phyloP scores from a whole-genome alignment of 2,329 filamentous ascomycete genomes.

The Mollisiaceae sp. region DNA sequence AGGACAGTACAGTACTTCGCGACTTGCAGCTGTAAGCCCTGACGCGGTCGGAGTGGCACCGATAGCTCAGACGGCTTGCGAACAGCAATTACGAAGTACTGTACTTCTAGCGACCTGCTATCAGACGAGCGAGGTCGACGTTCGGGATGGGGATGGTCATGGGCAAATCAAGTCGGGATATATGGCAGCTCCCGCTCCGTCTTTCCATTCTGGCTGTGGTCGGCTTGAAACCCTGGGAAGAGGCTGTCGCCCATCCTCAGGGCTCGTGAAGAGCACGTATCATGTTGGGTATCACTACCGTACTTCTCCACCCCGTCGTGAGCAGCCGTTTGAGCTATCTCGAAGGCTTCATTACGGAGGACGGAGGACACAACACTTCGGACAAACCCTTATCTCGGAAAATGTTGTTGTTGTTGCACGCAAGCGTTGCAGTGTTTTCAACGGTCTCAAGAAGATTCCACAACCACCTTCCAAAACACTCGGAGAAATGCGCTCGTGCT shows the following conservation, averaged over 20 bases:
- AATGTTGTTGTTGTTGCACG: background rate
- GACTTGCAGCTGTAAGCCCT: no score
- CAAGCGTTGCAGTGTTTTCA: constrained; percentile 7
- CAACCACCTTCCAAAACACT: background rate
- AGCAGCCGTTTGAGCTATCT: background rate
- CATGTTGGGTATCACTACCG: constrained; percentile 2
- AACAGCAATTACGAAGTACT: no score
- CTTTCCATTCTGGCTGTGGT: constrained; percentile 27
- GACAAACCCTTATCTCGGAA: constrained; percentile 6
- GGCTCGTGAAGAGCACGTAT: background rate
- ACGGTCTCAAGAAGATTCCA: constrained; percentile 11
- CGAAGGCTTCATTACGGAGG: background rate
- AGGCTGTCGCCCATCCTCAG: background rate
- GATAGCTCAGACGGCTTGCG: background rate
- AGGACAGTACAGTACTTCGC: no score
- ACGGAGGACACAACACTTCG: background rate
- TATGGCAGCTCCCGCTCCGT: constrained; percentile 19
- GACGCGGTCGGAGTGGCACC: background rate
- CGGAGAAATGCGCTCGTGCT: background rate
- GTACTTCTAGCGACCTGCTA: constrained; percentile 1
- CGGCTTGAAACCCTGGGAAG: background rate
- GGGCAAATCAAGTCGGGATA: constrained; percentile 6
- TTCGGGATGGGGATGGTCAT: background rate
- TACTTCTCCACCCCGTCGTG: background rate
- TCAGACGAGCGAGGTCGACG: no score